Evolutionary conservation across 495 filamentous ascomycete species (phyloP).

Genomic region (Parachaetomium inaequale): DNA sequence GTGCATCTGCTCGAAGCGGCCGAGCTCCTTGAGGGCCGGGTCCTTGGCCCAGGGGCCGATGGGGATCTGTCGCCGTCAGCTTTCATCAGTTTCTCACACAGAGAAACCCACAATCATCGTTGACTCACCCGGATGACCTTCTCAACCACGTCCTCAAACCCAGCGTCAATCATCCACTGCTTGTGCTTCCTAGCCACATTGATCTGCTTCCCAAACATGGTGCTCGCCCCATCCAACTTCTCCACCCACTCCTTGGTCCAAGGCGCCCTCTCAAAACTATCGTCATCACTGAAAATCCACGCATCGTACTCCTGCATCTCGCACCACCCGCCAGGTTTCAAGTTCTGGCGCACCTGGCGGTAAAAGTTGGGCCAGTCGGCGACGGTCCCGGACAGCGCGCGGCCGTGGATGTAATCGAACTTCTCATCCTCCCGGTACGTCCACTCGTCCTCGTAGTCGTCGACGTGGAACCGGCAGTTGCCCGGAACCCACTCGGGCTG

Average conservation of each 20-base stretch:
- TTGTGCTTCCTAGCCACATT: conserved; percentile 39
- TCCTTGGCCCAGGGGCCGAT: conserved; percentile 54
- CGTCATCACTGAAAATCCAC: conserved; percentile 49
- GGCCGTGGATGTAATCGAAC: conserved; percentile 63
- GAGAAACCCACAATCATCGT: conserved; percentile 21
- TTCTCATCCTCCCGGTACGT: conserved; percentile 44
- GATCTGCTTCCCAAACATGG: conserved; percentile 47
- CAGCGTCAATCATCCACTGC: conserved; percentile 37
- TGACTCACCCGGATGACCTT: conserved; percentile 25
- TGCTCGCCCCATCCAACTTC: conserved; percentile 42
- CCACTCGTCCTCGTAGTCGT: conserved; percentile 58
- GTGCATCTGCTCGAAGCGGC: conserved; percentile 30
- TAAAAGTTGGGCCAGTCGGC: conserved; percentile 56
- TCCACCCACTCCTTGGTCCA: conserved; percentile 46
- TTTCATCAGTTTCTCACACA: background rate
- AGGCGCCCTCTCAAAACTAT: conserved; percentile 43
- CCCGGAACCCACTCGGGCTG: conserved; percentile 43
- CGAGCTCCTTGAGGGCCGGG: conserved; percentile 48
- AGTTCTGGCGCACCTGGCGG: conserved; percentile 44
- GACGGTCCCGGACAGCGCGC: conserved; percentile 54
- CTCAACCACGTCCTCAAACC: conserved; percentile 43
- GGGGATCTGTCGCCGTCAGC: conserved; percentile 32
- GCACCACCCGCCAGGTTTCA: conserved; percentile 58
- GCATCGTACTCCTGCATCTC: conserved; percentile 54
- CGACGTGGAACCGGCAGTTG: conserved; percentile 54